phyloP scores from a whole-genome alignment of 192 early-diverging fungal genomes.

The Coemansia sp. region DNA sequence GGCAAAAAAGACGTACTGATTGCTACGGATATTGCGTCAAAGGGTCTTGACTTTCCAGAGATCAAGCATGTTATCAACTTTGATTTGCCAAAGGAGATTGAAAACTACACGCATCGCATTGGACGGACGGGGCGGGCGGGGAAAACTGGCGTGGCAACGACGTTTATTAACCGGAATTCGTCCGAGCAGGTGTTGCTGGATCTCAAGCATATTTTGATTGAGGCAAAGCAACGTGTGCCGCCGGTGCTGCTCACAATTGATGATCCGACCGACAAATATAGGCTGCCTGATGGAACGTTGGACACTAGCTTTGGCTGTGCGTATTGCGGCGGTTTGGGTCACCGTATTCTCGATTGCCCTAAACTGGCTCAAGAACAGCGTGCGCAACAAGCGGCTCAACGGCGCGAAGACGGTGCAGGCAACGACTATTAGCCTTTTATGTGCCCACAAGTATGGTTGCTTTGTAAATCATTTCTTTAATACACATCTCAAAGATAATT shows the following conservation, averaged over 20 bases:
- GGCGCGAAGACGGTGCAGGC: slow-evolving; percentile 29
- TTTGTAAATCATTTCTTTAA: not conserved
- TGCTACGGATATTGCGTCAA: slow-evolving; percentile 95
- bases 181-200: slow-evolving; percentile 93
- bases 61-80: slow-evolving; percentile 99
- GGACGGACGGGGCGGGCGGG: slow-evolving; percentile 97
- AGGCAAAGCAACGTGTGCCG: slow-evolving; percentile 92
- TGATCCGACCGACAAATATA: slow-evolving; percentile 87
- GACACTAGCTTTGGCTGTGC: slow-evolving; percentile 71
- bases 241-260: slow-evolving; percentile 80
- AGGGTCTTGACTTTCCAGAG: slow-evolving; percentile 93
- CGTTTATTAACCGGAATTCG: slow-evolving; percentile 92
- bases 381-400: slow-evolving; percentile 37
- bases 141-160: slow-evolving; percentile 94
- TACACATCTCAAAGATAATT: not conserved
- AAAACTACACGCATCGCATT: slow-evolving; percentile 97
- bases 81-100: slow-evolving; percentile 99
- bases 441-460: not conserved
- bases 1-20: slow-evolving; percentile 94
- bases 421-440: slow-evolving; percentile 21
- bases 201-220: slow-evolving; percentile 86
- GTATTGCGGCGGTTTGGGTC: slow-evolving; percentile 94
- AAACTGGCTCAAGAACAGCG: slow-evolving; percentile 74
- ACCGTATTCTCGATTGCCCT: slow-evolving; percentile 86
- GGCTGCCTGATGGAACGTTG: slow-evolving; percentile 63